A percentile compares a stretch with the other conserved stretches of the same genome.
Evolutionary conservation across 331 rosid species (phyloP).

Genomic region (Pyrus hybrid): DNA sequence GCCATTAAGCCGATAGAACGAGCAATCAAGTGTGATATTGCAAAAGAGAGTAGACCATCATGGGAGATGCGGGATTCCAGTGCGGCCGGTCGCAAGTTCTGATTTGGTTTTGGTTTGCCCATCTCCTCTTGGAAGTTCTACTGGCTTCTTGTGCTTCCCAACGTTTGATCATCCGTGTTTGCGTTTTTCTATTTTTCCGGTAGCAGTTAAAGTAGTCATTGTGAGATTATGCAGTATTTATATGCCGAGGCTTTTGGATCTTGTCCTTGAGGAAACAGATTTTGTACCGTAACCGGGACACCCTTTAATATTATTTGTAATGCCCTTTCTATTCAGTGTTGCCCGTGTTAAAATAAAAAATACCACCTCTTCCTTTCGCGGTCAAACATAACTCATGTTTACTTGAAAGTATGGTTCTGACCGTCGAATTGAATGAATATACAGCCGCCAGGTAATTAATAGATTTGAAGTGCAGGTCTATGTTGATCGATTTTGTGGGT

Average conservation of each 20-base stretch:
- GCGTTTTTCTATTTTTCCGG: neutral
- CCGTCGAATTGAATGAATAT: too few relatives aligned
- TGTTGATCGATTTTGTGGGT: too few relatives aligned
- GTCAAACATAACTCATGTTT: too few relatives aligned
- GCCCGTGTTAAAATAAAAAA: too few relatives aligned
- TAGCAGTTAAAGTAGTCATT: constrained; percentile 4
- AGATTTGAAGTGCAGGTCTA: too few relatives aligned
- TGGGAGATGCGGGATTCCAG: constrained; percentile 64
- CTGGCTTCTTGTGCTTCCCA: neutral
- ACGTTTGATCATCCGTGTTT: neutral
- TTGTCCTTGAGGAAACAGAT: constrained; percentile 8
- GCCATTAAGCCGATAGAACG: constrained; percentile 58
- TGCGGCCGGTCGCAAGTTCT: constrained; percentile 18
- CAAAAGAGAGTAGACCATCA: constrained; percentile 49
- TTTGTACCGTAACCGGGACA: neutral
- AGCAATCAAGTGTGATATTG: constrained; percentile 49
- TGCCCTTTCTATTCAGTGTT: neutral
- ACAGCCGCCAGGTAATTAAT: too few relatives aligned
- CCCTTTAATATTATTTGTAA: neutral
- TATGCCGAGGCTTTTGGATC: constrained; percentile 5
- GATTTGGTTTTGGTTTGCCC: constrained; percentile 10
- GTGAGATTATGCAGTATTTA: constrained; percentile 7
- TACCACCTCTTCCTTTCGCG: too few relatives aligned
- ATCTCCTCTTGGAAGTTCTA: neutral
- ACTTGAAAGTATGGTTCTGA: too few relatives aligned